Evolutionary conservation across 805 yeast species (phyloP), one percentile per base, ranked within the genome.

Genomic region (Ogataea trehaloabstinens): DNA sequence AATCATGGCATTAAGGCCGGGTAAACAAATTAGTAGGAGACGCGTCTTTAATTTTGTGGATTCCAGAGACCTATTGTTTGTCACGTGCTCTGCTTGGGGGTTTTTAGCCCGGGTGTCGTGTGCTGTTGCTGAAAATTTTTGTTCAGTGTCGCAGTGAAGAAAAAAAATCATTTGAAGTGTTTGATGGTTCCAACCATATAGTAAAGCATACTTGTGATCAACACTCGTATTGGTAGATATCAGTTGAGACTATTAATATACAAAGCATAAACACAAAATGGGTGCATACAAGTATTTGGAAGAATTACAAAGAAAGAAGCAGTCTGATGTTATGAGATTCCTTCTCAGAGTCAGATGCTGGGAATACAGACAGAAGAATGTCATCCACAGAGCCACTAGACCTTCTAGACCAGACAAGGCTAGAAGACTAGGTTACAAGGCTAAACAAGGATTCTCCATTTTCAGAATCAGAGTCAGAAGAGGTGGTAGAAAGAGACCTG

Each of bases 351-450:
- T 93, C 82, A 88, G 99, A 87, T 93, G 96, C 80, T 93, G 99
- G 99, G 99, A 93, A 78, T 93, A 89, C 95, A 90, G 99, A 81
- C 99, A 93, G 80, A 83, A 84, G 81, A 83, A 79, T 67, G 98
- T 90, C 60, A 85, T 93, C 75, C 98, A 93, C 96, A 85, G 99
- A 75, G 97, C 97, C 61, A 63, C 95, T 45, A 88, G 91, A 74
- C 99, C 99, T 66, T 85, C 97, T 61, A 90, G 98, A 78, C 99
- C 99, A 74, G 99, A 93, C 78, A 93, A 93, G 93, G 99, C 99
- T 67, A 91, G 99, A 84, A 88, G 95, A 76, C 85, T 93, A 68
- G 99, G 99, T 63, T 93, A 93, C 96, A 93, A 93, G 85, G 98
- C 99, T 76, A 93, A 93, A 85, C 99, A 93, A 82, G 99, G 99